These are phyloP conservation scores for Candida mesenterica DNA, from an alignment of 1,139 yeast species.

Conservation along the genomic window DNA sequence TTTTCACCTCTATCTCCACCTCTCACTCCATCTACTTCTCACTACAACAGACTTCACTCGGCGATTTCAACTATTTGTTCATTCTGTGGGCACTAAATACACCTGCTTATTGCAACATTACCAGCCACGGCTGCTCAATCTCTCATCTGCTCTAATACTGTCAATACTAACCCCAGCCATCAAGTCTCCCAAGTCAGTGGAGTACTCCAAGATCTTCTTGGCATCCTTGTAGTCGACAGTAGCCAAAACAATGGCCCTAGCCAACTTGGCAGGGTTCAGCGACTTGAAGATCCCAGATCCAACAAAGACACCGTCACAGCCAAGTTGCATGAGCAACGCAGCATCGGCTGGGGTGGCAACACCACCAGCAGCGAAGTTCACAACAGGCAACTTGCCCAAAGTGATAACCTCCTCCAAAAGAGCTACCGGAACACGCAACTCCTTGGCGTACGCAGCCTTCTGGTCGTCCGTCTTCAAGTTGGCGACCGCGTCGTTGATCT, in stretches of 20 bases:
- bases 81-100: no score
- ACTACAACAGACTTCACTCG: no score
- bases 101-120: constrained; percentile 23
- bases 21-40: no score
- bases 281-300: constrained; percentile 89
- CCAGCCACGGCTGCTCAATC: constrained; percentile 55
- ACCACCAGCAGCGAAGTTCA: constrained; percentile 89
- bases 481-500: constrained; percentile 50
- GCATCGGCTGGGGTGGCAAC: constrained; percentile 91
- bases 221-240: constrained; percentile 75
- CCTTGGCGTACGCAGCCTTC: constrained; percentile 50
- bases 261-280: constrained; percentile 70
- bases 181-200: constrained; percentile 74
- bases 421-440: constrained; percentile 59
- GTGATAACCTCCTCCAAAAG: constrained; percentile 52
- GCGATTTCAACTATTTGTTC: no score
- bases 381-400: constrained; percentile 67
- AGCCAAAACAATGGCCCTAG: constrained; percentile 78
- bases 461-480: constrained; percentile 43
- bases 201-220: constrained; percentile 60
- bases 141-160: constrained; percentile 46
- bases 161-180: constrained; percentile 69
- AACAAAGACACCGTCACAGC: constrained; percentile 89
- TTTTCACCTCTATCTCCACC: no score
- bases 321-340: constrained; percentile 84